These are phyloP conservation scores for Cryptococcus sp. DNA, from an alignment of 1,284 basidiomycete genomes.

Conservation along the genomic window DNA sequence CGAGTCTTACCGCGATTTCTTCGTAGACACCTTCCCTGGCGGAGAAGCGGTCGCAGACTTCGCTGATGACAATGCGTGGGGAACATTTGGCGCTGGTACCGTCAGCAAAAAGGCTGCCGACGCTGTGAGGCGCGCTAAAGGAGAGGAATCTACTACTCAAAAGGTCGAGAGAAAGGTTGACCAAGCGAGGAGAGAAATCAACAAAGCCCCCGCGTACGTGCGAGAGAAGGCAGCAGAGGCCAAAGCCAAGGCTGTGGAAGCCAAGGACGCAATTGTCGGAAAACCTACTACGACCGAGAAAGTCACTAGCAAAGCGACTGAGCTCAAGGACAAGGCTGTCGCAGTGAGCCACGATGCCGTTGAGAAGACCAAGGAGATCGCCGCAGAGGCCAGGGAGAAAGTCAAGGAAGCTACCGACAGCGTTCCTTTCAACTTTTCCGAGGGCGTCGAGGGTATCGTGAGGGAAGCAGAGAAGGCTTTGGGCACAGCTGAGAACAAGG, in stretches of 20 bases:
- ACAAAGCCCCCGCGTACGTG: conserved; percentile 52
- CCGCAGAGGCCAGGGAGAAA: conserved; percentile 33
- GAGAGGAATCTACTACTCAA: conserved; percentile 52
- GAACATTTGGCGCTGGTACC: conserved; percentile 58
- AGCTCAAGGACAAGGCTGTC: conserved; percentile 38
- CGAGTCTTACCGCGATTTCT: conserved; percentile 57
- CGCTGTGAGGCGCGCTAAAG: conserved; percentile 28
- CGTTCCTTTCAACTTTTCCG: conserved; percentile 61
- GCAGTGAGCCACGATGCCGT: conserved; percentile 29
- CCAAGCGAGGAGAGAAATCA: conserved; percentile 53
- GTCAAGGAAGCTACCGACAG: conserved; percentile 33
- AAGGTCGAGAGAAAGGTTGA: conserved; percentile 43
- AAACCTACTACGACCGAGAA: conserved; percentile 15
- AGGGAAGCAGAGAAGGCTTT: conserved; percentile 63
- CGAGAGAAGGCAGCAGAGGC: conserved; percentile 58
- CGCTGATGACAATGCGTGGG: conserved; percentile 75
- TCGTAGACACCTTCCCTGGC: conserved; percentile 56
- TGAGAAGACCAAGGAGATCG: conserved; percentile 31
- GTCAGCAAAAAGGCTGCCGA: conserved; percentile 62
- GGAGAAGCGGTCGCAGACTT: conserved; percentile 76
- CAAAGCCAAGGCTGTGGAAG: conserved; percentile 15
- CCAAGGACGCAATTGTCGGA: conserved; percentile 10
- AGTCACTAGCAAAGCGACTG: conserved; percentile 33
- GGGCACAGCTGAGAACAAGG: conserved; percentile 25
- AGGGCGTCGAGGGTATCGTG: conserved; percentile 67